These are phyloP conservation scores for Citrullus amarus DNA, from an alignment of 306 rosid species.

Conservation along the genomic window DNA sequence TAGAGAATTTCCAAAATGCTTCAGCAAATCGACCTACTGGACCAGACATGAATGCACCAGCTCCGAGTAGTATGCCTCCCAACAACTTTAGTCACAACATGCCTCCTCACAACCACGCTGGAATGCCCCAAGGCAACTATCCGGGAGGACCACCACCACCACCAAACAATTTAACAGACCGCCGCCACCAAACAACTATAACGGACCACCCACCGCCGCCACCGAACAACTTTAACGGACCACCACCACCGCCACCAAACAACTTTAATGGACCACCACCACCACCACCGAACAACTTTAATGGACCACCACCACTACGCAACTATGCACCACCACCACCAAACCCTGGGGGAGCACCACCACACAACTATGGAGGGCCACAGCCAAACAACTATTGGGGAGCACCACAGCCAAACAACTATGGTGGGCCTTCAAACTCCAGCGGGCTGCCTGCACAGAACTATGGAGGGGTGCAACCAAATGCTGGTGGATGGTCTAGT, in stretches of 20 bases:
- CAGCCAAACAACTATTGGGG: neutral
- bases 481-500: conserved; percentile 36
- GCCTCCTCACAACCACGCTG: conserved; percentile 3
- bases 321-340: neutral
- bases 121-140: conserved; percentile 4
- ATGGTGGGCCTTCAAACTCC: conserved; percentile 5
- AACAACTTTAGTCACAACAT: neutral
- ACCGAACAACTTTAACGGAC: conserved; percentile 1
- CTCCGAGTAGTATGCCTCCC: conserved; percentile 9
- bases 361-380: neutral
- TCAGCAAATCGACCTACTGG: conserved; percentile 14
- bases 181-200: conserved; percentile 16
- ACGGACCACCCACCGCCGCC: conserved; percentile 9
- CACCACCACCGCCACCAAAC: conserved; percentile 13
- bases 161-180: neutral
- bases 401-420: conserved; percentile 10
- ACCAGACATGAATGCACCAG: conserved; percentile 19
- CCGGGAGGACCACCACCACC: conserved; percentile 9
- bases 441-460: conserved; percentile 21
- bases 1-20: conserved; percentile 47
- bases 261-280: conserved; percentile 7
- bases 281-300: conserved; percentile 11
- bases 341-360: neutral
- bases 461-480: conserved; percentile 28
- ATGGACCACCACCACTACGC: neutral